phyloP scores from a whole-genome alignment of 768 basidiomycete genomes.

The Xerocomus brunneocitrinus region DNA sequence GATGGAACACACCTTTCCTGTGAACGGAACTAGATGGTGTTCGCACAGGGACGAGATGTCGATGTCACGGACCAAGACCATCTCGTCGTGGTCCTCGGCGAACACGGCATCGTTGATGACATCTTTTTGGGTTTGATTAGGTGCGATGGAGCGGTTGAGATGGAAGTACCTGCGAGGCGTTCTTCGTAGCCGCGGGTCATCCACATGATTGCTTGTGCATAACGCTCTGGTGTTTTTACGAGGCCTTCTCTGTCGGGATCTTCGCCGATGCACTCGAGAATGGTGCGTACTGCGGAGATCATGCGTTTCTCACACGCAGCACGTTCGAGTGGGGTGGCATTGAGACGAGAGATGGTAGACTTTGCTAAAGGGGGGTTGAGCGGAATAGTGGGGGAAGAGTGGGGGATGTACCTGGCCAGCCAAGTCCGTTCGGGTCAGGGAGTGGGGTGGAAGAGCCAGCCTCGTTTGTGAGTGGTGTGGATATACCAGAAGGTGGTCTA shows the following conservation, averaged over 20 bases:
- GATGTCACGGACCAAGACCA: conserved; percentile 98
- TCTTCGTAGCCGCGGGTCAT: conserved; percentile 99
- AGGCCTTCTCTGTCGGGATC: conserved; percentile 96
- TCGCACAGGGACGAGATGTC: conserved; percentile 97
- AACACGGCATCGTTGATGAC: conserved; percentile 99
- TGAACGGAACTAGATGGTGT: conserved; percentile 97
- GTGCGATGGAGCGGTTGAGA: conserved; percentile 7
- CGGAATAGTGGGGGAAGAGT: conserved; percentile 7
- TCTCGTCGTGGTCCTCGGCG: conserved; percentile 98
- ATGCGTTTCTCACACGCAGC: conserved; percentile 71
- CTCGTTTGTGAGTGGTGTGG: conserved; percentile 50
- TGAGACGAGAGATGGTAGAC: conserved; percentile 79
- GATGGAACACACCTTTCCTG: conserved; percentile 72
- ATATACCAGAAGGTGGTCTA: conserved; percentile 60
- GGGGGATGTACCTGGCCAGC: conserved; percentile 76
- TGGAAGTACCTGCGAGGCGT: conserved; percentile 67
- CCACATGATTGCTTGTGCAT: conserved; percentile 96
- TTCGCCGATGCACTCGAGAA: conserved; percentile 97
- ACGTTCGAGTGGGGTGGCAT: conserved; percentile 72
- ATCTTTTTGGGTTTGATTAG: conserved; percentile 44
- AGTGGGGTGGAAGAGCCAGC: conserved; percentile 30
- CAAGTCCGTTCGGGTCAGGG: conserved; percentile 67
- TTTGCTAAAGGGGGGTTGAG: conserved; percentile 54
- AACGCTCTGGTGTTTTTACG: conserved; percentile 86
- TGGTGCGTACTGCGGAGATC: conserved; percentile 78